A percentile compares a stretch with the other conserved stretches of the same genome.
Conservation (phyloP, 140 eudicot species). For the Bidens hawaiensis region DNA sequence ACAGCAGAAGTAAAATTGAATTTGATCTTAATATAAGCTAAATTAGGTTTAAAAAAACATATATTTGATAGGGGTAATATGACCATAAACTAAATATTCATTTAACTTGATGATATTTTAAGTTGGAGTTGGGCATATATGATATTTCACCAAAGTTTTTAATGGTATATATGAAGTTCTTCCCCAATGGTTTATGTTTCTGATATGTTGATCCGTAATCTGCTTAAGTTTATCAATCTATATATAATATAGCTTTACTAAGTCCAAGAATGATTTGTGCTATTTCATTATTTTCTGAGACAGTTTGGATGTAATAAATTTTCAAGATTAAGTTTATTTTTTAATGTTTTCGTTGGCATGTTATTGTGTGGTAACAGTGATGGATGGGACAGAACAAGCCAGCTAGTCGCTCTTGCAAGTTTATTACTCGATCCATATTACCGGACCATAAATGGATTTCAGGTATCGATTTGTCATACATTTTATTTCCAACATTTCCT, state of each 20-base stretch:
- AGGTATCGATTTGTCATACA: conserved; percentile 41
- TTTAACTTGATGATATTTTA: too few species aligned
- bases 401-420: conserved; percentile 89
- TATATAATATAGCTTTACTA: not conserved
- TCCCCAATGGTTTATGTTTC: too few species aligned
- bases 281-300: not conserved
- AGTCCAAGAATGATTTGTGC: not conserved
- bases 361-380: conserved; percentile 53
- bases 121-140: too few species aligned
- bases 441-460: conserved; percentile 90
- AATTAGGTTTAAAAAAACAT: too few species aligned
- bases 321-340: not conserved
- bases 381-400: conserved; percentile 99
- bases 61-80: too few species aligned
- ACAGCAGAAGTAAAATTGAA: too few species aligned
- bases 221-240: not conserved
- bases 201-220: not conserved
- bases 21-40: too few species aligned
- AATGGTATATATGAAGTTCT: too few species aligned
- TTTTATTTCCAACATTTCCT: not conserved
- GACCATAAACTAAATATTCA: too few species aligned
- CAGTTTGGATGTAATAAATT: not conserved
- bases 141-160: too few species aligned
- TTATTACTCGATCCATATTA: conserved; percentile 97
- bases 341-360: not conserved